Evolutionary conservation across 129 eudicot species (phyloP).

Genomic region (Flaveria trinervia): DNA sequence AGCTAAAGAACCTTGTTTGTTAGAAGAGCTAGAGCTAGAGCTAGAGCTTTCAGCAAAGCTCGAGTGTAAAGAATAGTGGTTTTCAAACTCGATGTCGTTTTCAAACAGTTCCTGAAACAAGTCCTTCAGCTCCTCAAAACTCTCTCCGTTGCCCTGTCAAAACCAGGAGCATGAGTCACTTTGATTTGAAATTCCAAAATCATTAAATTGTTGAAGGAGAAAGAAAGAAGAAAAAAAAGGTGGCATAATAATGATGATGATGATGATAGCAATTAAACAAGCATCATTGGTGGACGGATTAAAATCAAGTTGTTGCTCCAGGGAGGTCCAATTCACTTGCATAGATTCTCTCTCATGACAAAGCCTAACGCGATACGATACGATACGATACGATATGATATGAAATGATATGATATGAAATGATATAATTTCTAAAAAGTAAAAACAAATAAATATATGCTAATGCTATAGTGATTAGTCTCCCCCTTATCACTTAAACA

Average conservation of each 20-base stretch:
- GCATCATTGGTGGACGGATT: not conserved
- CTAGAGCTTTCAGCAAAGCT: constrained; percentile 33
- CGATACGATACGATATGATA: no score
- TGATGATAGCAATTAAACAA: constrained; percentile 5
- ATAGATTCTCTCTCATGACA: not conserved
- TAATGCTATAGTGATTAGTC: not conserved
- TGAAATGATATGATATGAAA: no score
- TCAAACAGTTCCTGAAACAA: constrained; percentile 71
- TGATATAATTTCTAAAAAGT: not conserved
- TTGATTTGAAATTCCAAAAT: not conserved
- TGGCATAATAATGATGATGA: not conserved
- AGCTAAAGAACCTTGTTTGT: constrained; percentile 54
- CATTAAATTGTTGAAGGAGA: not conserved
- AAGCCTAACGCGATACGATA: no score
- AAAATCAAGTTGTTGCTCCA: no score
- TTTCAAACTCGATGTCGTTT: constrained; percentile 43
- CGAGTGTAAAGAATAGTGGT: constrained; percentile 21
- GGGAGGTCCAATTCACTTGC: no score
- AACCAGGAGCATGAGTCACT: not conserved
- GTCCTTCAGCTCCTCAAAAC: constrained; percentile 65
- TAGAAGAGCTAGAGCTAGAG: constrained; percentile 12
- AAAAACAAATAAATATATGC: not conserved
- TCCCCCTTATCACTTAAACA: no score
- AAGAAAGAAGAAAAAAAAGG: not conserved
- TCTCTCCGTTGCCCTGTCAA: constrained; percentile 63